phyloP scores from a whole-genome alignment of 495 filamentous ascomycete species.

The Trichoderma gamsii region DNA sequence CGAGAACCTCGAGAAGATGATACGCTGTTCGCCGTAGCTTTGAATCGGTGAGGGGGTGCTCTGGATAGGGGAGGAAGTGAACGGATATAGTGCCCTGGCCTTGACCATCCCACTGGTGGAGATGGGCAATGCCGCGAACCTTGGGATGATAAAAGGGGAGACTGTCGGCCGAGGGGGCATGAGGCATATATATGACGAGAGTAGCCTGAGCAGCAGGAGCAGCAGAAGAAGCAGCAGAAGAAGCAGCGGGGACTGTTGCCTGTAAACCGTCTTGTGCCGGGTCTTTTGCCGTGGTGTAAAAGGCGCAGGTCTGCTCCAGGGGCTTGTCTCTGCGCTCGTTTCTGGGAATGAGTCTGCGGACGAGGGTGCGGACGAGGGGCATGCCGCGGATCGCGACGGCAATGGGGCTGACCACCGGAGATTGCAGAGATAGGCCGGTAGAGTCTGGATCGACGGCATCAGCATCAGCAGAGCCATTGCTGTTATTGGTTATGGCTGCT shows the following conservation, averaged over 20 bases:
- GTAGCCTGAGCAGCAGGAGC: constrained; percentile 25
- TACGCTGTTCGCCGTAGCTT: constrained; percentile 66
- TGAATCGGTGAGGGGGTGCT: constrained; percentile 28
- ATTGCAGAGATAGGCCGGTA: not conserved
- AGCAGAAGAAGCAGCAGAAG: constrained; percentile 6
- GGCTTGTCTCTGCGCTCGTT: constrained; percentile 68
- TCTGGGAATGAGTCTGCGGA: constrained; percentile 72
- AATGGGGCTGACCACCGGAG: constrained; percentile 22
- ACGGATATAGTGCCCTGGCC: constrained; percentile 53
- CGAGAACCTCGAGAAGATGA: constrained; percentile 61
- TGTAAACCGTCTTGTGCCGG: not conserved
- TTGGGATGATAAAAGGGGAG: constrained; percentile 84
- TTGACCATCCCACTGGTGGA: constrained; percentile 50
- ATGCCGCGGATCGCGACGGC: constrained; percentile 25
- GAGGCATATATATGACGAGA: constrained; percentile 75
- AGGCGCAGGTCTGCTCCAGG: constrained; percentile 73
- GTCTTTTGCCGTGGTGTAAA: constrained; percentile 39
- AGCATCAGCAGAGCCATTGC: not conserved
- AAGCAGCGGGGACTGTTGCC: constrained; percentile 19
- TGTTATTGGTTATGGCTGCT: not conserved
- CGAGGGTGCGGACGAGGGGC: constrained; percentile 40
- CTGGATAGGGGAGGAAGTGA: constrained; percentile 58
- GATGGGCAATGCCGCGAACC: constrained; percentile 64
- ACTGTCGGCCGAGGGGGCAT: constrained; percentile 51
- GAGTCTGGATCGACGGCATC: not conserved